Evolutionary conservation across 805 yeast genomes (phyloP).

Genomic region (Komagataella mondaviorum): DNA sequence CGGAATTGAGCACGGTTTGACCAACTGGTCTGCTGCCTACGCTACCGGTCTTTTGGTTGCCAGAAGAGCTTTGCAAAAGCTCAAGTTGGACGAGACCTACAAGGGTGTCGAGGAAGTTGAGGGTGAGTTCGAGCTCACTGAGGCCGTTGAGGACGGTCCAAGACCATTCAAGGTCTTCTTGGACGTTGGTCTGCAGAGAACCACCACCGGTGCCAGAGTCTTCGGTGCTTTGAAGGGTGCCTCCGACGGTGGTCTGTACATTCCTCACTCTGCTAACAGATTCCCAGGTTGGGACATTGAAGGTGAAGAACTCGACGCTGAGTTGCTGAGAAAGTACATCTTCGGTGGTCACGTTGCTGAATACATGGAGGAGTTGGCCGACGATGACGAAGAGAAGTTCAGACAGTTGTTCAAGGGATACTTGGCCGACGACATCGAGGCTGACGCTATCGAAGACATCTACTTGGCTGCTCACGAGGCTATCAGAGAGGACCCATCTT

Average conservation of each 20-base stretch:
- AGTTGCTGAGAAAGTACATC: conserved; percentile 95
- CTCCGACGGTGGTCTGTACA: conserved; percentile 98
- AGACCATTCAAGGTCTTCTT: conserved; percentile 99
- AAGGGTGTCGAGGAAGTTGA: conserved; percentile 98
- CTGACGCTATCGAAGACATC: conserved; percentile 92
- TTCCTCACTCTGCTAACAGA: conserved; percentile 99
- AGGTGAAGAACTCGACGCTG: conserved; percentile 96
- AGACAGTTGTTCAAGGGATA: conserved; percentile 89
- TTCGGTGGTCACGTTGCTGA: conserved; percentile 99
- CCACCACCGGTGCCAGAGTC: conserved; percentile 99
- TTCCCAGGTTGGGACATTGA: conserved; percentile 99
- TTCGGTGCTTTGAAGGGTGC: conserved; percentile 99
- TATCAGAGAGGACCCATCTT: conserved; percentile 91
- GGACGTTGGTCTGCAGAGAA: conserved; percentile 98
- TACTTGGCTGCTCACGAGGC: conserved; percentile 89
- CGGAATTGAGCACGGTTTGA: conserved; percentile 97
- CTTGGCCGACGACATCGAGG: conserved; percentile 94
- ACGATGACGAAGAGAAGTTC: conserved; percentile 99
- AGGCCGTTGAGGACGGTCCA: conserved; percentile 99
- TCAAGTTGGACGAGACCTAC: conserved; percentile 97
- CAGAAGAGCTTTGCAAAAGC: conserved; percentile 96
- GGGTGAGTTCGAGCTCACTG: conserved; percentile 97
- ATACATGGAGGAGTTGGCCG: conserved; percentile 99
- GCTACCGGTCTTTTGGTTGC: conserved; percentile 97
- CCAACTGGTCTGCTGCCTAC: conserved; percentile 99